Base-by-base conservation (phyloP, 176 grass and related monocot species). In the Hordeum vulgare region DNA sequence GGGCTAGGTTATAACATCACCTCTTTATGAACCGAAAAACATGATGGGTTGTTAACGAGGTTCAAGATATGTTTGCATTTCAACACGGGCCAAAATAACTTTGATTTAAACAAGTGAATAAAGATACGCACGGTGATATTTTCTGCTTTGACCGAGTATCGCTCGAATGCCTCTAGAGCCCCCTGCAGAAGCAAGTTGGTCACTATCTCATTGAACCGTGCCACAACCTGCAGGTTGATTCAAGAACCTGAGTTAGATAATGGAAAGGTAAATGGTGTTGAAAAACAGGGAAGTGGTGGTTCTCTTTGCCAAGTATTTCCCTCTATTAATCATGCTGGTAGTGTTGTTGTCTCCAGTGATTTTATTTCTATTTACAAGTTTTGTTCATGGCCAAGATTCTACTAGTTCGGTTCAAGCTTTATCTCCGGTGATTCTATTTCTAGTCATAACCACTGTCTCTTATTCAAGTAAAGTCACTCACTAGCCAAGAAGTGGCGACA, bases 141-240 rank as follows among this genome's bases (percentile, higher is more conserved):
- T 89, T 96, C 97, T 25, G 85, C 79, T 84, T 88, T 90, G 78
- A 99, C 17, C 8, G 88, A 89, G 87, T 96, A 94, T 85, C 93
- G 49, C 81, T 85, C 81, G 5, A 96, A 99, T 53, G 97, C 87
- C 69, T 96, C 93, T 41, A 99, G 54, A 74, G 97, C 91, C 37
- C 97, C 97, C 44, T 99, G 89, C 23, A 99, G 83, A 37, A 99
- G 86, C 74, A 93, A 83, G 66, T 84, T 92, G 27, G 97, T 99
- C 35, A 96, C 91, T 71, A 99, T 67, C 79, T 94, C 97, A 56
- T 99, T 96, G 78, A 99, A 99, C 70, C 91, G 93, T 25, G 97
- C 91, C 63, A 96, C 93, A 37, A 99, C 91, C 97, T 99, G 91
- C 75, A 86, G 11, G 12, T 24, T 21, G 14, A 81, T 36, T 36